Base-by-base conservation (phyloP, 768 basidiomycete species). In the Leccinum rimulosum region DNA sequence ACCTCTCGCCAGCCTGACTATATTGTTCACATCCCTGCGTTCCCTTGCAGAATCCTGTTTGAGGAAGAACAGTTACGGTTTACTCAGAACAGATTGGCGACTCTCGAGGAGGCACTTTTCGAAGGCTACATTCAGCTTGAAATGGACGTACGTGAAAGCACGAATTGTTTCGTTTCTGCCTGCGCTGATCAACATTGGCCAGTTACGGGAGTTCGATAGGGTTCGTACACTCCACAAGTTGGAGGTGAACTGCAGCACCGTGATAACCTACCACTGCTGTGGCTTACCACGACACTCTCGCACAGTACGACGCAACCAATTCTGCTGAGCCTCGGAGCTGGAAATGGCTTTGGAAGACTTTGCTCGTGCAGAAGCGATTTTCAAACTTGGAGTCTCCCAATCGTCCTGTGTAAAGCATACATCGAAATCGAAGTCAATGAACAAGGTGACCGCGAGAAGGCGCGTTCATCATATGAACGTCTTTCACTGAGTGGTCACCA, bases 351-450 rank as follows among this genome's bases (percentile, higher is more conserved):
- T 97, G 1, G 89, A 90, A 71, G 95, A 98, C 72, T 87, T 89
- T 70, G 79, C 85, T 25, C 93, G 95, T 35, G 90, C 93, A 3
- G 88, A 96, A 12, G 94, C 89, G 4, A 94, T 98, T 68, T 98
- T 93, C 75, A 95, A 97, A 73, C 85, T 98, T 25, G 95, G 90
- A 5, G 82, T 93, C 22, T 80, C 87, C 8, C 95, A 97, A 68
- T 76, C 84, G 76, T 94, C 7, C 77, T 95, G 9, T 93, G 91
- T 91, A 95, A 96, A 72, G 91, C 93, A 6, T 98, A 93, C 73
- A 92, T 98, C 75, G 95, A 98, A 73, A 97, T 97, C 66, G 96
- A 98, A 75, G 86, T 88, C 57, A 91, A 92, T 59, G 94, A 97
- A 73, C 73, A 74, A 35, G 94, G 94, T 65, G 95, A 98, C 63